Conservation (phyloP, 2,329 filamentous ascomycete genomes). For the Xylariaceae sp. region DNA sequence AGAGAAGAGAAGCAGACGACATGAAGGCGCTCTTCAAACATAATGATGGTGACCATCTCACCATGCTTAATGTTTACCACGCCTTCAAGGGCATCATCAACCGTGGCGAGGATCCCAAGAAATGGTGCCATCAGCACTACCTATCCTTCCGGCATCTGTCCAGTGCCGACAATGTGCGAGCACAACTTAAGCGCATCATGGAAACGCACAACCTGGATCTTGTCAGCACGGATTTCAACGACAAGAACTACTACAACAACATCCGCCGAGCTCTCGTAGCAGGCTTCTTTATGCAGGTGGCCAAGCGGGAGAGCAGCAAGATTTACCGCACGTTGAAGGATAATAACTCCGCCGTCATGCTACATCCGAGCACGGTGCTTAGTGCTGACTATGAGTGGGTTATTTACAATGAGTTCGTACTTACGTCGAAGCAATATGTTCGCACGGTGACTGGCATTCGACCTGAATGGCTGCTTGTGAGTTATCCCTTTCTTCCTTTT, state of each 20-base stretch:
- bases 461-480: constrained; percentile 88
- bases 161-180: constrained; percentile 88
- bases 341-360: constrained; percentile 84
- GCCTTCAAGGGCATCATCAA: constrained; percentile 77
- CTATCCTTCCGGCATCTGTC: constrained; percentile 81
- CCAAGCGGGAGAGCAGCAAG: constrained; percentile 87
- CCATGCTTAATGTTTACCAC: constrained; percentile 95
- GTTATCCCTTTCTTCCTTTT: constrained; percentile 28
- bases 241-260: constrained; percentile 98
- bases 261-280: constrained; percentile 87
- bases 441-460: constrained; percentile 86
- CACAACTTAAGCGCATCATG: constrained; percentile 94
- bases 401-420: constrained; percentile 95
- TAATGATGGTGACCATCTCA: constrained; percentile 89
- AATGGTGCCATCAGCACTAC: constrained; percentile 98
- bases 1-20: constrained; percentile 87
- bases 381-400: constrained; percentile 92
- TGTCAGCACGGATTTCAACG: constrained; percentile 80
- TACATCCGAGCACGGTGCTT: constrained; percentile 90
- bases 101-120: constrained; percentile 64
- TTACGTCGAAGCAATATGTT: constrained; percentile 98
- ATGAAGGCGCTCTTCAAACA: constrained; percentile 96
- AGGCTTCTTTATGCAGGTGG: constrained; percentile 99
- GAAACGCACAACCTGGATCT: constrained; percentile 83
- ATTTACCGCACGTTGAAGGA: constrained; percentile 95